Conservation (phyloP, 2,329 filamentous ascomycete species). For the Ambrosiella cleistominuta region DNA sequence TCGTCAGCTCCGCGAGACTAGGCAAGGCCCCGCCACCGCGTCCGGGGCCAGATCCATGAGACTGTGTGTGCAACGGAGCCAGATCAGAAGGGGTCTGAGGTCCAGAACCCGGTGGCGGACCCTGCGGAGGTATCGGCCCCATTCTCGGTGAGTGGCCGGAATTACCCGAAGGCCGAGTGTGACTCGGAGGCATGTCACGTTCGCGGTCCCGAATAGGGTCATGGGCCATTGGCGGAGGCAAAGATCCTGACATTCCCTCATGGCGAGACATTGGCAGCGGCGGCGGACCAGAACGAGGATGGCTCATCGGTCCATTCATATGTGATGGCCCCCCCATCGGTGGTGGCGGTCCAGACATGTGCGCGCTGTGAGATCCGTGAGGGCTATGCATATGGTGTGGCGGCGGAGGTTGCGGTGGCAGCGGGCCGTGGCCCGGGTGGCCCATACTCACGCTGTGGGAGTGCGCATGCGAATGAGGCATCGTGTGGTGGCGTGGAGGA, state of each 20-base stretch:
- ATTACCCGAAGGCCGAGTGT: not conserved
- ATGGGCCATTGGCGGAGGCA: constrained; percentile 17
- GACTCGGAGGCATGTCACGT: not conserved
- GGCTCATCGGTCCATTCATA: constrained; percentile 35
- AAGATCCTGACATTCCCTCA: not conserved
- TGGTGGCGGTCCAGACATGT: not conserved
- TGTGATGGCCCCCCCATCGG: not conserved
- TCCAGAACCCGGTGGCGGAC: not conserved
- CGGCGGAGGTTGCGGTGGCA: constrained; percentile 15
- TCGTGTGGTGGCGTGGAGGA: constrained; percentile 23
- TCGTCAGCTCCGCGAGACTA: constrained; percentile 45
- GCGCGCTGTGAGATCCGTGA: constrained; percentile 23
- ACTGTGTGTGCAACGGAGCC: constrained; percentile 10
- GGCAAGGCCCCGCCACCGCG: constrained; percentile 34
- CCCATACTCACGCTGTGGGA: constrained; percentile 15
- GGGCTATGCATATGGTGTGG: constrained; percentile 18
- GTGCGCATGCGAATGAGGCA: constrained; percentile 19
- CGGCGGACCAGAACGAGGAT: constrained; percentile 25
- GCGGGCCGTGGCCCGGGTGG: constrained; percentile 6
- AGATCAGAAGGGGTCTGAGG: constrained; percentile 5
- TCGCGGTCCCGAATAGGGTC: constrained; percentile 14
- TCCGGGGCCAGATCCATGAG: constrained; percentile 17
- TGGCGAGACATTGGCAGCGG: constrained; percentile 16
- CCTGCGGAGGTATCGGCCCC: too few species aligned
- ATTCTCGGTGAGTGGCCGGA: too few species aligned